Conservation (phyloP, 2,329 filamentous ascomycete genomes). For the Fusarium penzigii region DNA sequence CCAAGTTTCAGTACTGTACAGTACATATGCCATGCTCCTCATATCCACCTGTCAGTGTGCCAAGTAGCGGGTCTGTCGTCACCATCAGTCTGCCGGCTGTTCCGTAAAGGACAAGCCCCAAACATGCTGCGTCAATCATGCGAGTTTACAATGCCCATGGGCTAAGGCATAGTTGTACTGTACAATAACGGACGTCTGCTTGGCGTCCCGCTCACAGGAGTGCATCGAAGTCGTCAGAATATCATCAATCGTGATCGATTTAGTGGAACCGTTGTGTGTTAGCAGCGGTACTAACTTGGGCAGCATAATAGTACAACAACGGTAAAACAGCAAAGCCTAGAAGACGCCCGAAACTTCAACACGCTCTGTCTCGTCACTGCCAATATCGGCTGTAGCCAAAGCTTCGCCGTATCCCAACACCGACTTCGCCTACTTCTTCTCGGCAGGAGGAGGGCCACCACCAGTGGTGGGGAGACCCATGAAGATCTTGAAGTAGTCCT, state of each 20-base stretch:
- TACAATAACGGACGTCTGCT: background rate
- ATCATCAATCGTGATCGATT: background rate
- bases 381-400: background rate
- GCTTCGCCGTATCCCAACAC: background rate
- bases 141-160: background rate
- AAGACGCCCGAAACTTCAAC: background rate
- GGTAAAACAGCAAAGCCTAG: background rate
- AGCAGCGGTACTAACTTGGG: background rate
- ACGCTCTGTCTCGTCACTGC: conserved; percentile 1
- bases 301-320: background rate
- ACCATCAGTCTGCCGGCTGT: background rate
- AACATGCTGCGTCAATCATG: background rate
- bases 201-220: background rate
- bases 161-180: no score
- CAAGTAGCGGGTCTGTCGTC: background rate
- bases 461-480: conserved; percentile 86
- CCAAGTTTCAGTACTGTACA: conserved; percentile 1
- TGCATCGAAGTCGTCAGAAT: background rate
- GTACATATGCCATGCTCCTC: background rate
- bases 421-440: conserved; percentile 41
- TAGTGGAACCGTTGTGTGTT: background rate
- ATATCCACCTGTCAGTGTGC: background rate
- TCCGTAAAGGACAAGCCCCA: background rate
- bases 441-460: conserved; percentile 57
- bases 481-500: conserved; percentile 87